A percentile compares a stretch with the other conserved stretches of the same genome.
These are phyloP conservation scores for Exserohilum rostratum DNA, from an alignment of 2,329 filamentous ascomycete genomes.

Conservation along the genomic window DNA sequence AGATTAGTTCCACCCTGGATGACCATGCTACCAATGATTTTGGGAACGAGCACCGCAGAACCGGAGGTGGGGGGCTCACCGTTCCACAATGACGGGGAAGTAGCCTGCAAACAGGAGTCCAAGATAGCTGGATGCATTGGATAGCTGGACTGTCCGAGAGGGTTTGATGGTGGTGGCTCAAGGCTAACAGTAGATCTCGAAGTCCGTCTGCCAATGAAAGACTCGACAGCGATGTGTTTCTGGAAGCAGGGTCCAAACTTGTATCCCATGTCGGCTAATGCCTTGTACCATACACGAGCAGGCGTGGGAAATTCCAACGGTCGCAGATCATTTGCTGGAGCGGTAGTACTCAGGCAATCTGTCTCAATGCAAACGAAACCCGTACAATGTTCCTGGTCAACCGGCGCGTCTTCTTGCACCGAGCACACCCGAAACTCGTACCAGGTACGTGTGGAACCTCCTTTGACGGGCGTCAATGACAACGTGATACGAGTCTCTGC, in stretches of 20 bases:
- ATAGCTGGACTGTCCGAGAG: conserved; percentile 25
- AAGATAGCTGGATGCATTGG: conserved; percentile 37
- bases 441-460: too few species aligned
- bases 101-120: conserved; percentile 38
- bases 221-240: background rate
- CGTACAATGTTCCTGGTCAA: too few species aligned
- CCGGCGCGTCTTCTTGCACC: too few species aligned
- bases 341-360: too few species aligned
- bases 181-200: background rate
- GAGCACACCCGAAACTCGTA: too few species aligned
- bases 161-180: conserved; percentile 9
- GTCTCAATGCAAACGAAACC: conserved; percentile 30
- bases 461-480: too few species aligned
- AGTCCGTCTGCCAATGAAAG: background rate
- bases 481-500: too few species aligned
- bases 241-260: conserved; percentile 25
- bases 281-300: conserved; percentile 26
- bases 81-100: conserved; percentile 14
- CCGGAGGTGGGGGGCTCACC: too few species aligned
- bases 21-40: conserved; percentile 11
- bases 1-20: too few species aligned
- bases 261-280: conserved; percentile 17
- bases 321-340: too few species aligned
- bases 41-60: too few species aligned
- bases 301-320: too few species aligned